Evolutionary conservation across 768 basidiomycete genomes (phyloP), one percentile per base, ranked within the genome.

Genomic region (Auriscalpium orientale): DNA sequence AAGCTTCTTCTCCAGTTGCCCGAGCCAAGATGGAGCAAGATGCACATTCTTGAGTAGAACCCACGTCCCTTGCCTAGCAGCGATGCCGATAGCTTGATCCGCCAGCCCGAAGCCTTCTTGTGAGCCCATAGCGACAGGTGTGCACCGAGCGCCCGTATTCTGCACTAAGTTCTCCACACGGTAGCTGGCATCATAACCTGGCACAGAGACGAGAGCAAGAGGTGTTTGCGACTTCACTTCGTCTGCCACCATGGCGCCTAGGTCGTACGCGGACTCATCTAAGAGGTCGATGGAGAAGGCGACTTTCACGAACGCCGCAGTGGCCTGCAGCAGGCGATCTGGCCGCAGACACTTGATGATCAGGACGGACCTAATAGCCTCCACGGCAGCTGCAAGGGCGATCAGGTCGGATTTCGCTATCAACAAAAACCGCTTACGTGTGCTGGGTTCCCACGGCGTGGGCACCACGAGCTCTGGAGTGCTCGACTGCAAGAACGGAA

Each of bases 101-200:
- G 97, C 97, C 1, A 95, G 79, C 4, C 84, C 83, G 70, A 92
- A 95, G n/a, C 95, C 95, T 76, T 99, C 97, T 60, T 94, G 89
- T 2, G 95, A 97, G 21, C 97, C 97, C 94, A 99, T 97, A 13
- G 97, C 97, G 21, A 99, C 91, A 2, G 92, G 91, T 1, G 87
- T 77, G 55, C 92, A 94, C 22, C 87, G 83, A 33, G 82, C 78
- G 15, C 85, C 83, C 11, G 84, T 84, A 51, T 84, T 84, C 67
- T 87, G 83, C 61, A 94, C 83, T 45, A 95, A 79, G 62, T 85
- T 86, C 64, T 97, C 94, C 40, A 97, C 91, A 49, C 90, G 84
- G 70, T 95, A 98, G 69, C 94, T 95, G n/a, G 97, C 97, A 67
- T 99, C 97, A 66, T 97, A 95, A 15, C 97, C 97, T 2, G 91